Evolutionary conservation across 352 stramenopile genomes (phyloP).

Genomic region (Globisporangium lucens): DNA sequence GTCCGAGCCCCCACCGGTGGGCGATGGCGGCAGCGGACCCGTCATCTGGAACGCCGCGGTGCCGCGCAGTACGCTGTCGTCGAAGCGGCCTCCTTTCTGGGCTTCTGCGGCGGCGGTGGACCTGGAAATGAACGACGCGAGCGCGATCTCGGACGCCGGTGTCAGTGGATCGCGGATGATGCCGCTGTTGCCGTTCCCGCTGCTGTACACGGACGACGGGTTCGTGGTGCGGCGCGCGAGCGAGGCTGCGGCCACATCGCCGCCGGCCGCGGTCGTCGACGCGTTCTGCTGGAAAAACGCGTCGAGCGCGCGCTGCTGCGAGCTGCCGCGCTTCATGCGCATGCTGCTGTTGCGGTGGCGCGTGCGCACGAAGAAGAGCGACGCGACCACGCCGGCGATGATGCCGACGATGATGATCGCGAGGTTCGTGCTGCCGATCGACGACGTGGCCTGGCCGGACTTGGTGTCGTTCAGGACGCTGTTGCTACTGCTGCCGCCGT

Average conservation of each 20-base stretch:
- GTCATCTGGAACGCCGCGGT: conserved; percentile 16
- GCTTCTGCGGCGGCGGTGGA: conserved; percentile 9
- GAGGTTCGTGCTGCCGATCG: conserved; percentile 36
- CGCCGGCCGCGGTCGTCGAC: conserved; percentile 22
- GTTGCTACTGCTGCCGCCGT: conserved; percentile 12
- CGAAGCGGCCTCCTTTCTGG: conserved; percentile 15
- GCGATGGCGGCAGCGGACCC: conserved; percentile 13
- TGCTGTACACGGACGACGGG: conserved; percentile 17
- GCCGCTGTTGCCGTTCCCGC: conserved; percentile 10
- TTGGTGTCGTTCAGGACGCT: conserved; percentile 20
- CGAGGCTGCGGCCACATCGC: background rate
- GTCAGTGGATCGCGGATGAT: conserved; percentile 30
- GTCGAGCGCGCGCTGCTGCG: conserved; percentile 45
- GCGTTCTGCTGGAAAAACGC: conserved; percentile 53
- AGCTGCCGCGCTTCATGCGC: conserved; percentile 23
- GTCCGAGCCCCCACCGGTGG: background rate
- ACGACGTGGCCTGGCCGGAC: conserved; percentile 20
- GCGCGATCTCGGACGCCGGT: conserved; percentile 30
- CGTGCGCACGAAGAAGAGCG: conserved; percentile 57
- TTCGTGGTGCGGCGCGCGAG: conserved; percentile 1
- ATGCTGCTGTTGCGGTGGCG: conserved; percentile 24
- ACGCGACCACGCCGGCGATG: conserved; percentile 41
- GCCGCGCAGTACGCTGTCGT: conserved; percentile 14
- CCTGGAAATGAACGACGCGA: conserved; percentile 20
- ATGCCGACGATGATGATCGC: conserved; percentile 42